Conservation (phyloP, 306 rosid species). For the Hippophae tibetana region DNA sequence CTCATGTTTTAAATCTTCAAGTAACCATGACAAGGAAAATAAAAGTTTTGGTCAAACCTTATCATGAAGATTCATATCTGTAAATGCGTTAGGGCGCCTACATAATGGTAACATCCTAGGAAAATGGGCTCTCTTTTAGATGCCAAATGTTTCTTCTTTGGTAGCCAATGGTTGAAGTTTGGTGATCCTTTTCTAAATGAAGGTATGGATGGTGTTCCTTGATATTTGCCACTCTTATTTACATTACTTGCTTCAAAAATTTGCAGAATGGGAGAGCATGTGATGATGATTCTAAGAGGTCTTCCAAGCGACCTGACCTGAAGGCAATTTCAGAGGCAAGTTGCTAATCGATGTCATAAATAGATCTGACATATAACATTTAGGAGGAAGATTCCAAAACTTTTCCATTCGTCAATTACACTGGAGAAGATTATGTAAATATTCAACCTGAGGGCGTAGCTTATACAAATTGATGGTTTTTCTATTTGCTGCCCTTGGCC, state of each 20-base stretch:
- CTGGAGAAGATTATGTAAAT: not conserved
- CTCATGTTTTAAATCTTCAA: no score
- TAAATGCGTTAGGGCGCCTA: no score
- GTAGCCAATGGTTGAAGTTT: no score
- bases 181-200: no score
- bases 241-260: conserved; percentile 1
- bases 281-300: conserved; percentile 11
- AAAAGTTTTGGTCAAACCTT: no score
- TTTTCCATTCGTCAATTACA: not conserved
- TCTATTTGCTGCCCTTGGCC: no score
- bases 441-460: not conserved
- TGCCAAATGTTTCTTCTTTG: no score
- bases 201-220: not conserved
- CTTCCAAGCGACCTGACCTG: conserved; percentile 30
- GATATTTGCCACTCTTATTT: not conserved
- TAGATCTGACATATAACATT: not conserved
- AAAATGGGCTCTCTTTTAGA: no score
- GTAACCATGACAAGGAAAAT: no score
- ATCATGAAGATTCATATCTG: no score
- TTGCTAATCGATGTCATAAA: not conserved
- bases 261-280: conserved; percentile 17
- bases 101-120: no score
- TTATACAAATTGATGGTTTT: no score
- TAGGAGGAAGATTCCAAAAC: not conserved
- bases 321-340: conserved; percentile 30